A percentile compares a stretch with the other conserved stretches of the same genome.
These are phyloP conservation scores for Penicillium argentinense DNA, from an alignment of 495 filamentous ascomycete genomes.

Conservation along the genomic window DNA sequence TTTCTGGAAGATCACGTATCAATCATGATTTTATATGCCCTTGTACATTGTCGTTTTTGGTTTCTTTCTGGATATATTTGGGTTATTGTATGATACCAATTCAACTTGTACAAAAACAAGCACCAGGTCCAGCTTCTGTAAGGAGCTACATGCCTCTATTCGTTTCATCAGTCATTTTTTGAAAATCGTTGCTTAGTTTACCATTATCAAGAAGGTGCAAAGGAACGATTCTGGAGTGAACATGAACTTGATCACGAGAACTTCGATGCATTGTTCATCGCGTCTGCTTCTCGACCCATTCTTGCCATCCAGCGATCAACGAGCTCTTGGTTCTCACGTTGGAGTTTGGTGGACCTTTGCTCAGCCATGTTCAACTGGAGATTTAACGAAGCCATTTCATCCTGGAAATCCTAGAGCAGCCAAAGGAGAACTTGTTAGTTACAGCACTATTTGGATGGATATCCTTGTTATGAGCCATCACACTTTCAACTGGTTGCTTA, in stretches of 20 bases:
- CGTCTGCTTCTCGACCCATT: conserved; percentile 81
- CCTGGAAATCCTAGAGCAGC: conserved; percentile 69
- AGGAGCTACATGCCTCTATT: too few relatives aligned
- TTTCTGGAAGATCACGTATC: conserved; percentile 5
- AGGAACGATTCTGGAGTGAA: too few relatives aligned
- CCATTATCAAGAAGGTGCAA: background rate
- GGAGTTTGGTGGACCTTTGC: conserved; percentile 62
- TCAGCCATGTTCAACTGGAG: conserved; percentile 87
- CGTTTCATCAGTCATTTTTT: too few relatives aligned
- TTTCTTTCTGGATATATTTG: conserved; percentile 21
- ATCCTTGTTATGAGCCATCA: background rate
- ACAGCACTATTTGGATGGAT: background rate
- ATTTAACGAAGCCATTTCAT: conserved; percentile 81
- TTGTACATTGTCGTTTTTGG: conserved; percentile 22
- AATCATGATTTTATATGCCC: conserved; percentile 7
- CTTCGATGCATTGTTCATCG: conserved; percentile 69
- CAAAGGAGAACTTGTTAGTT: conserved; percentile 9
- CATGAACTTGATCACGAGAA: conserved; percentile 41
- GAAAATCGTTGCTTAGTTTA: background rate
- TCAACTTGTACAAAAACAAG: conserved; percentile 13
- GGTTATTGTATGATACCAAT: conserved; percentile 24
- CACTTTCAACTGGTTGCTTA: conserved; percentile 36
- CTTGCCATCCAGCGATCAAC: conserved; percentile 88
- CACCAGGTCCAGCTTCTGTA: background rate
- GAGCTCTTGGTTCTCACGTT: conserved; percentile 83